Base-by-base conservation (phyloP, 225 moss, liverwort and hornwort genomes). In the Ulota crispa region DNA sequence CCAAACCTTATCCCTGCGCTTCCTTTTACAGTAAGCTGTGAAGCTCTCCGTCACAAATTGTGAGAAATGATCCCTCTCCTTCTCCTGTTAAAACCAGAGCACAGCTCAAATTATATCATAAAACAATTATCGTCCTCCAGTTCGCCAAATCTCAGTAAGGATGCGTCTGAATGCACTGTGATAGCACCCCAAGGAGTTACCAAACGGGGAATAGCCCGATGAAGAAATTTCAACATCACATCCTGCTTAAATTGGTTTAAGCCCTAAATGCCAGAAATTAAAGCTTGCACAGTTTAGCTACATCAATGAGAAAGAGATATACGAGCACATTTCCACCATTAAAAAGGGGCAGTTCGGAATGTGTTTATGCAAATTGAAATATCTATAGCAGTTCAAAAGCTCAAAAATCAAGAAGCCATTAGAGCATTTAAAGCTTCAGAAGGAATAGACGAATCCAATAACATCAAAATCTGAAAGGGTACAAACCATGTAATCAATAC, bases 401-500 rank as follows among this genome's bases (percentile, higher is more conserved):
- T 70, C 24, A 60, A 32, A 60, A 73, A 68, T 21, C 8, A 72
- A 52, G 53, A 27, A 72, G 64, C 52, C 64, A 26, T 24, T 70
- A 21, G 24, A n/a, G 37, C 24, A 43, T 43, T 61, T 36, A 71
- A 4, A 66, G 7, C 6, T 37, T 32, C 18, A 61, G n/a, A 42
- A 27, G 47, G 30, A 67, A 8, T 43, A 14, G 14, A 77, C 59
- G 34, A 81, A 62, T 78, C 45, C 32, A 53, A 73, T 23, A 66
- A 76, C 52, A 67, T 56, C 47, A 54, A 50, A 50, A 65, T 75
- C 37, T 80, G 75, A 64, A 64, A 54, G 75, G 80, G 79, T 37
- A 80, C 78, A 54, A 83, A 93, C 97, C 95, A 97, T 95, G 81
- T 97, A 97, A 85, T 97, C 95, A 83, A 97, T 95, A 83, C 95